Percentiles rank a stretch among this genome's conserved stretches.
phyloP scores from a whole-genome alignment of 495 filamentous ascomycete species.

The Xylaria venustula region DNA sequence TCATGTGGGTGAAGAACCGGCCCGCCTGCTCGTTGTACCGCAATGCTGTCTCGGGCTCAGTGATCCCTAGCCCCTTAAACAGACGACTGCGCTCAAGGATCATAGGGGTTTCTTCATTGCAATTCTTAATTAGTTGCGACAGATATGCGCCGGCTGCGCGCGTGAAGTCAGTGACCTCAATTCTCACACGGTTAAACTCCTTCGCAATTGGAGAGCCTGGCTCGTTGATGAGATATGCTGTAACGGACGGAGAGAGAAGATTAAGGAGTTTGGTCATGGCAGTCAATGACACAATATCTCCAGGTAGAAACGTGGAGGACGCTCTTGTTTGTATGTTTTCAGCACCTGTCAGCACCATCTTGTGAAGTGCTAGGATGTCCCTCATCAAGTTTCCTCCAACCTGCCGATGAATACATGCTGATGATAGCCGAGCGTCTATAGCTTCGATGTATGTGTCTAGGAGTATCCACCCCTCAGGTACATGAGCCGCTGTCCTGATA shows the following conservation, averaged over 20 bases:
- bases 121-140: conserved; percentile 8
- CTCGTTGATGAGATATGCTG: conserved; percentile 26
- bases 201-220: conserved; percentile 14
- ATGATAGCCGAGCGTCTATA: conserved; percentile 23
- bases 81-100: conserved; percentile 11
- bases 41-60: background rate
- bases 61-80: conserved; percentile 14
- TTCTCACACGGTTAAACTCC: conserved; percentile 10
- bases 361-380: conserved; percentile 21
- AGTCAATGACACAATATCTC: conserved; percentile 18
- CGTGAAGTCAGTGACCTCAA: conserved; percentile 21
- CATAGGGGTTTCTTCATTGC: background rate
- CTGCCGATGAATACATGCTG: conserved; percentile 25
- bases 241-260: conserved; percentile 23
- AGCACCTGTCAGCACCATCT: conserved; percentile 13
- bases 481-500: conserved; percentile 24
- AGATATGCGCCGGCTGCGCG: conserved; percentile 17
- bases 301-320: conserved; percentile 1
- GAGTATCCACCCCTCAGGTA: conserved; percentile 31
- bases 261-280: conserved; percentile 21
- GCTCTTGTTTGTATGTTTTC: conserved; percentile 9
- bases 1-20: conserved; percentile 34
- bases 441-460: conserved; percentile 39
- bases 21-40: conserved; percentile 21
- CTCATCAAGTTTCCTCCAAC: conserved; percentile 25